Conservation (phyloP, 345 rosid species). For the Luvunga scandens region DNA sequence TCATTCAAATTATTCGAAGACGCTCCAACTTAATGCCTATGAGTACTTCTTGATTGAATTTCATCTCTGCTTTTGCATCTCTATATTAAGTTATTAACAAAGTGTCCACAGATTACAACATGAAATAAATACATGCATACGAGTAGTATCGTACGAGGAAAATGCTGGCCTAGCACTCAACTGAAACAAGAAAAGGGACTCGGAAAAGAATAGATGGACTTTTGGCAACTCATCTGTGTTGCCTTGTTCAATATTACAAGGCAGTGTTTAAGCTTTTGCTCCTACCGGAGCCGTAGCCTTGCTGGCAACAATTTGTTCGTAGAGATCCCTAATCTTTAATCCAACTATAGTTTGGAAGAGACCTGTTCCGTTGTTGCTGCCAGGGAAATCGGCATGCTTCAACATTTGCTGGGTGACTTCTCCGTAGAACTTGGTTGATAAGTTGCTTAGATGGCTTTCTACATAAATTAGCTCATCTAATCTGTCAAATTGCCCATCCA, state of each 20-base stretch:
- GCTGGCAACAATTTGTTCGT: conserved; percentile 62
- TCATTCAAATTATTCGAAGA: too few species aligned
- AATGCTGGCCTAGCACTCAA: conserved; percentile 19
- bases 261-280: conserved; percentile 52
- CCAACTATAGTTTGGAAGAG: conserved; percentile 92
- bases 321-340: conserved; percentile 87
- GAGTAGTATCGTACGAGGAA: conserved; percentile 16
- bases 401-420: conserved; percentile 97
- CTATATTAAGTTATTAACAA: conserved; percentile 27
- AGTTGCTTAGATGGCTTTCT: conserved; percentile 92
- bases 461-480: conserved; percentile 92
- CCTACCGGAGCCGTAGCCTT: conserved; percentile 49
- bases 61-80: conserved; percentile 31
- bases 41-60: conserved; percentile 24
- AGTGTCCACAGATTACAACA: conserved; percentile 28
- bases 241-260: neutral
- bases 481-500: conserved; percentile 97
- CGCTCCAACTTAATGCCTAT: conserved; percentile 3
- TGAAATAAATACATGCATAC: conserved; percentile 13
- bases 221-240: neutral
- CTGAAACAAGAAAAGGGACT: conserved; percentile 5
- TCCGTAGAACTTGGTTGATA: conserved; percentile 89
- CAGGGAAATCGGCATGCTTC: conserved; percentile 93
- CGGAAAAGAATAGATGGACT: neutral
- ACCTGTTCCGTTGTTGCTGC: conserved; percentile 96